Conservation (phyloP, 176 grass and related monocot genomes). For the Triticum timopheevii region DNA sequence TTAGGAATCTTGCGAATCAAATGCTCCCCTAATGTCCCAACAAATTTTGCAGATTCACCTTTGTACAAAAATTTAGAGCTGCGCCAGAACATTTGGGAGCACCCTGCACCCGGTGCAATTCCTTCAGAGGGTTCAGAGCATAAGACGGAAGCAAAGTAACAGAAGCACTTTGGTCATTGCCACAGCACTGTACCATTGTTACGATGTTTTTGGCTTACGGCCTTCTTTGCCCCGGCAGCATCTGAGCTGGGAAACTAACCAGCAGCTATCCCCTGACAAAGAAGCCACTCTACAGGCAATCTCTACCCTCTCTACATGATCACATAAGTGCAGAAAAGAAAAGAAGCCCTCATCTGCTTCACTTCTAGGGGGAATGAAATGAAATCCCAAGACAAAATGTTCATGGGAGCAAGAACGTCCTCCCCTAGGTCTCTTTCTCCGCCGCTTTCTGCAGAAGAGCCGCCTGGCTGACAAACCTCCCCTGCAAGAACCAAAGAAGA, state of each 20-base stretch:
- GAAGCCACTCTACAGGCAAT: constrained; percentile 41
- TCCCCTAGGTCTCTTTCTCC: constrained; percentile 44
- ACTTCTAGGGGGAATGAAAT: background rate
- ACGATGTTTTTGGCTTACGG: background rate
- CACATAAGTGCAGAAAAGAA: constrained; percentile 20
- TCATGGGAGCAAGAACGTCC: background rate
- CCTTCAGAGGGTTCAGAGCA: background rate
- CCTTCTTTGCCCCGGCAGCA: constrained; percentile 28
- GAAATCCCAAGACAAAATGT: constrained; percentile 17
- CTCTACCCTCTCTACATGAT: constrained; percentile 33
- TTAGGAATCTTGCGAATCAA: too few species aligned
- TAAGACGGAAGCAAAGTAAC: background rate
- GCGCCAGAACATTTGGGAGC: too few species aligned
- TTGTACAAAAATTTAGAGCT: too few species aligned
- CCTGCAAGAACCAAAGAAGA: constrained; percentile 50
- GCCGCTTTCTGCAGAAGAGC: constrained; percentile 54
- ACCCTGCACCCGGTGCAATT: too few species aligned
- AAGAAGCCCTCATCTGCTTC: constrained; percentile 21
- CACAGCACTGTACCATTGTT: background rate
- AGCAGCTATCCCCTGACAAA: background rate
- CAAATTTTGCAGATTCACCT: too few species aligned
- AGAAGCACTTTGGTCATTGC: background rate
- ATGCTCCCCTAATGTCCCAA: too few species aligned
- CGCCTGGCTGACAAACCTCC: constrained; percentile 75
- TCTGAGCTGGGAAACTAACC: constrained; percentile 4